Percentiles rank a stretch among this genome's conserved stretches.
phyloP scores from a whole-genome alignment of 805 yeast species.

The Teunomyces funiuensis region DNA sequence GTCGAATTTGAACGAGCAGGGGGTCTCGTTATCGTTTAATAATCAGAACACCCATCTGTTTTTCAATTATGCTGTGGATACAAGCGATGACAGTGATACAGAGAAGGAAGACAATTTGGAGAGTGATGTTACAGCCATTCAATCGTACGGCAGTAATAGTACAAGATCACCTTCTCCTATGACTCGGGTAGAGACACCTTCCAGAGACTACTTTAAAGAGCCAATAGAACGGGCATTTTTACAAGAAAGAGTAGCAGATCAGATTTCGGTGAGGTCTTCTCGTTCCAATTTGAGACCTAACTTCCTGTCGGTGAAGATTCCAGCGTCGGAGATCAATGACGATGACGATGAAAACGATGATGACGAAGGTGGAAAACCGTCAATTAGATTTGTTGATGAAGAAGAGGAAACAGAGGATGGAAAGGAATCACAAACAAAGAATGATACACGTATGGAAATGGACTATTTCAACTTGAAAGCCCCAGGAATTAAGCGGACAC shows the following conservation, averaged over 20 bases:
- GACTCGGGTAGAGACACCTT: slow-evolving; percentile 1
- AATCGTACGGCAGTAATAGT: slow-evolving; percentile 2
- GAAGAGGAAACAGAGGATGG: slow-evolving; percentile 25
- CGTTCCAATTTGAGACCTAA: slow-evolving; percentile 51
- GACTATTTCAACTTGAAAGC: background rate
- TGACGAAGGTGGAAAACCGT: slow-evolving; percentile 43
- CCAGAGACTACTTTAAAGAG: background rate
- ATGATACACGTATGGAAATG: background rate
- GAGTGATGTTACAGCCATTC: slow-evolving; percentile 2
- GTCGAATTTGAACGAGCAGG: slow-evolving; percentile 70
- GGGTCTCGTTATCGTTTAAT: slow-evolving; percentile 69
- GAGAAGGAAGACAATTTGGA: slow-evolving; percentile 18
- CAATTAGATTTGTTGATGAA: slow-evolving; percentile 59
- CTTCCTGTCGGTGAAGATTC: slow-evolving; percentile 70
- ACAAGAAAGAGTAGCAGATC: slow-evolving; percentile 21
- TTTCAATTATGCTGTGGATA: slow-evolving; percentile 23
- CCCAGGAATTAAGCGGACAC: slow-evolving; percentile 26
- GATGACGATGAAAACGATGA: slow-evolving; percentile 55
- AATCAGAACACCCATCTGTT: slow-evolving; percentile 40
- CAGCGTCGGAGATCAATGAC: slow-evolving; percentile 63
- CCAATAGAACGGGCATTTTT: background rate
- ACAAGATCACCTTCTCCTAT: slow-evolving; percentile 4
- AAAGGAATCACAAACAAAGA: background rate
- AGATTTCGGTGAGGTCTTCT: slow-evolving; percentile 32
- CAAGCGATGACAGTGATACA: slow-evolving; percentile 25